Base-by-base conservation (phyloP, 805 yeast genomes). In the Suhomyces kilbournensis region DNA sequence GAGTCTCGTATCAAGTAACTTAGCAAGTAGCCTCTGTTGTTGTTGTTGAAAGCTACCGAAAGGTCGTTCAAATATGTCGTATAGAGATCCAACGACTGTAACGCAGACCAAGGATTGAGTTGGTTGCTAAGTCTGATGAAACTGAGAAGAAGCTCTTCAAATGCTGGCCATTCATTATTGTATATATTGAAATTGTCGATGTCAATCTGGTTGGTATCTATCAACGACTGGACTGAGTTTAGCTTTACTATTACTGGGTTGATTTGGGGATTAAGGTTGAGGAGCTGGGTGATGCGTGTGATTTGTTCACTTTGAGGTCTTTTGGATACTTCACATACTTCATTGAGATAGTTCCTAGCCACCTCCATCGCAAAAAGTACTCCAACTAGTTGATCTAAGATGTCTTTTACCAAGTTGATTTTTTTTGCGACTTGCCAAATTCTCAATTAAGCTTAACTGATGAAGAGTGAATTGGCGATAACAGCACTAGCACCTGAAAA, bases 21-120 rank as follows among this genome's bases (percentile, higher is more conserved):
- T 9, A 80, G 58, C 23, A 81, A 51, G 52, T 68, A 64, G 0
- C 76, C 75, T 45, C 74, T 71, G 9, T 56, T 64, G 48, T 68
- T 70, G 55, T 82, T 81, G 60, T 70, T 75, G 59, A 82, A 73
- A 4, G 84, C 80, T 7, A 76, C 64, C 2, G 84, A 69, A 30
- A 82, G 58, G 53, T 77, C 77, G 49, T 77, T 79, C 46, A 78
- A 65, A 54, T 76, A 77, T 43, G 71, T 69, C 20, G 80, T 76
- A 54, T 75, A 79, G 23, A 81, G 64, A 62, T 84, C 88, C 54
- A 82, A 82, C 1, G 85, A 80, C 35, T 75, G 76, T 4, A 82
- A 60, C 1, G 72, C 52, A 0, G 84, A 75, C 71, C 79, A 70
- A 0, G 89, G 85, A 58, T 83, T 75, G 22, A 83, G 65, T 52